A percentile compares a stretch with the other conserved stretches of the same genome.
Conservation (phyloP, 2,329 filamentous ascomycete genomes). For the Kalmusia sp. region DNA sequence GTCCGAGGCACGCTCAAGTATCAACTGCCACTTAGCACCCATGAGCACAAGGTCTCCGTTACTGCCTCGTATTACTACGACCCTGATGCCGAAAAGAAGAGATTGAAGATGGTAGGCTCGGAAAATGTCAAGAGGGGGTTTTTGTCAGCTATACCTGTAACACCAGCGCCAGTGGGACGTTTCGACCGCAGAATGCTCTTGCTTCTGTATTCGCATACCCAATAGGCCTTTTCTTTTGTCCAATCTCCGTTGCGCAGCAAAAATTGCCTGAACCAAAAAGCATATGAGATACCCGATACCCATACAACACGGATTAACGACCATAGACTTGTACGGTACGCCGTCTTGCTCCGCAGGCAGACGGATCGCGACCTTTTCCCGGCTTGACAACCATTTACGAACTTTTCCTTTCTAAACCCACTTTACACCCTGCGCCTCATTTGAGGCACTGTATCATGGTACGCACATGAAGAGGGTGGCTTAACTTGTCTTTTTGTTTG, state of each 20-base stretch:
- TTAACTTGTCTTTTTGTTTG: neutral
- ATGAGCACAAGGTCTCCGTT: constrained; percentile 59
- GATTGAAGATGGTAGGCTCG: constrained; percentile 20
- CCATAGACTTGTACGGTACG: constrained; percentile 15
- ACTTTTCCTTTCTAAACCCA: constrained; percentile 1
- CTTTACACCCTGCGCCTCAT: neutral
- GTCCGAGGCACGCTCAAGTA: constrained; percentile 92
- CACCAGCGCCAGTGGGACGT: constrained; percentile 33
- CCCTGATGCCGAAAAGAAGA: constrained; percentile 44
- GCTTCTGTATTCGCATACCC: constrained; percentile 14
- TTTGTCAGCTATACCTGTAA: constrained; percentile 28
- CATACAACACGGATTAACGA: constrained; percentile 16
- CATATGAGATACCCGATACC: constrained; percentile 16
- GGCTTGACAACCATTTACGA: constrained; percentile 10
- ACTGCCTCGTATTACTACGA: constrained; percentile 48
- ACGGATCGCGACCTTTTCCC: neutral
- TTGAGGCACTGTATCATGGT: neutral
- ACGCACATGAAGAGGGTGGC: neutral
- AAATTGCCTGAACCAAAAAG: neutral
- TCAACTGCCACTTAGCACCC: constrained; percentile 65
- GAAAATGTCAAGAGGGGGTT: constrained; percentile 10
- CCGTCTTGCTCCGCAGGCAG: constrained; percentile 6
- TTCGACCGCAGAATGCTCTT: constrained; percentile 34
- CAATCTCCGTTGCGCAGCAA: neutral
- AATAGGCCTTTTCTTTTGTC: constrained; percentile 22